Evolutionary conservation across 108 stramenopile species (phyloP).

Genomic region (Cylindrotheca closterium): DNA sequence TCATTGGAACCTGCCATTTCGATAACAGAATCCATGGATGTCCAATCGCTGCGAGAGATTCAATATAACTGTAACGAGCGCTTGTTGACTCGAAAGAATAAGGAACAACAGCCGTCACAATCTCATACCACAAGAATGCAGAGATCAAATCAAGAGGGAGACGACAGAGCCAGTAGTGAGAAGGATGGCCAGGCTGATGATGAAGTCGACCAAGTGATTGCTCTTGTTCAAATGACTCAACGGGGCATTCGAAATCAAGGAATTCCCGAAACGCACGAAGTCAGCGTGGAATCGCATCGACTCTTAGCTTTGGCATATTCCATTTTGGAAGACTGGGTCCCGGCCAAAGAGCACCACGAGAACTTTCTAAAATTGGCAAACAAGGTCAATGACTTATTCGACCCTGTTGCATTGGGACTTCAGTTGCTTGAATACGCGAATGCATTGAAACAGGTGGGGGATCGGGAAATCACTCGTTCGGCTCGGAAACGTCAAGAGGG

Average conservation of each 20-base stretch:
- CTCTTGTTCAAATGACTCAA: slow-evolving; percentile 25
- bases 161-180: background rate
- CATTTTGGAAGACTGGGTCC: background rate
- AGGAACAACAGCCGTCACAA: background rate
- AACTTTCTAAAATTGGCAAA: slow-evolving; percentile 11
- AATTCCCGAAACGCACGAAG: slow-evolving; percentile 35
- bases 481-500: background rate
- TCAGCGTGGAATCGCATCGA: slow-evolving; percentile 37
- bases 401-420: slow-evolving; percentile 36
- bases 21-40: slow-evolving; percentile 1
- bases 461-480: background rate
- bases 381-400: slow-evolving; percentile 13
- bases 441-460: background rate
- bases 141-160: too few species aligned
- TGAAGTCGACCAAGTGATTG: slow-evolving; percentile 8
- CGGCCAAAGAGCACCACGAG: slow-evolving; percentile 19
- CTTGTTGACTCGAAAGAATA: background rate
- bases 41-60: slow-evolving; percentile 30
- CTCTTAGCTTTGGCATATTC: slow-evolving; percentile 31
- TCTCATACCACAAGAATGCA: background rate
- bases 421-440: slow-evolving; percentile 15
- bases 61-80: slow-evolving; percentile 27
- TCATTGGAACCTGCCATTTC: background rate
- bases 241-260: slow-evolving; percentile 36
- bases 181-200: slow-evolving; percentile 2